A percentile compares a stretch with the other conserved stretches of the same genome.
These are phyloP conservation scores for Withania somnifera DNA, from an alignment of 305 asterid genomes.

Conservation along the genomic window DNA sequence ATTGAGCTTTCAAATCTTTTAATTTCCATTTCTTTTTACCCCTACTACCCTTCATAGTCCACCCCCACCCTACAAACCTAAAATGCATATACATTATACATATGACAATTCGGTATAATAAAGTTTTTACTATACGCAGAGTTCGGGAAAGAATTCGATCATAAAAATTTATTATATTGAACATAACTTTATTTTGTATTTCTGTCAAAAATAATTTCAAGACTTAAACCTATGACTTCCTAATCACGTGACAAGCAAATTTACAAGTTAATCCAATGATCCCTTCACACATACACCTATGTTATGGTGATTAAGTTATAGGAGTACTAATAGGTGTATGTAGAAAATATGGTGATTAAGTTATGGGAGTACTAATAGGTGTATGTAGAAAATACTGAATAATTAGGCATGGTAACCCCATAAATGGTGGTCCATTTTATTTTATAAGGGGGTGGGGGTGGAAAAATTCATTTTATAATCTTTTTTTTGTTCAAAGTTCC, in stretches of 20 bases:
- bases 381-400: neutral
- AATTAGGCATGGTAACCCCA: slow-evolving; percentile 2
- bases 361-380: neutral
- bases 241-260: no score
- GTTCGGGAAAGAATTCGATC: no score
- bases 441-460: neutral
- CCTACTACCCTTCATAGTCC: neutral
- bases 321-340: neutral
- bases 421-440: neutral
- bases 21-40: neutral
- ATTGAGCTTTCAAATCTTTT: neutral
- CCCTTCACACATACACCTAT: neutral
- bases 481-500: slow-evolving; percentile 2
- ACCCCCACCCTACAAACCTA: slow-evolving; percentile 6
- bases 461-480: neutral
- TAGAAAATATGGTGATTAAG: neutral
- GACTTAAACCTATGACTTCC: no score
- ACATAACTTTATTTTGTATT: no score
- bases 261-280: no score
- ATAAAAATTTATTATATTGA: no score
- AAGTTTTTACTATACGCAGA: no score
- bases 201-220: no score
- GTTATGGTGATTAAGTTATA: neutral
- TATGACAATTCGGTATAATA: no score
- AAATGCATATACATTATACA: no score